Base-by-base conservation (phyloP, 345 rosid species). In the Odontarrhena argentea region DNA sequence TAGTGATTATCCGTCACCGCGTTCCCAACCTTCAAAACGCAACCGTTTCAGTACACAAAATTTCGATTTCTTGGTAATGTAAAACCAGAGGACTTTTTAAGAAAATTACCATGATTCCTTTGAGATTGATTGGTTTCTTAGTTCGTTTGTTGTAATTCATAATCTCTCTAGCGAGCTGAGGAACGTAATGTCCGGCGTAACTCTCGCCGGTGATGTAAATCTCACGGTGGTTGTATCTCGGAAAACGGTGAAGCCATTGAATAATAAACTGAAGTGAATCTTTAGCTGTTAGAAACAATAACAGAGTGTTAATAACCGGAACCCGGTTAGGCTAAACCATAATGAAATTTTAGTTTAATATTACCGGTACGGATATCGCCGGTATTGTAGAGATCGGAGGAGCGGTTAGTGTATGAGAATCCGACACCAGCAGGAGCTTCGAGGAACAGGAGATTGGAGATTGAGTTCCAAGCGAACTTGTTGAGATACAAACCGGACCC, bases 151-250 rank as follows among this genome's bases (percentile, higher is more conserved):
- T 91, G 70, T 89, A 68, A 14, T 68, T 41, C 87, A 89, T 69
- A 46, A 91, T 91, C 65, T 86, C 86, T 63, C 80, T 78, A 25
- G 96, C 96, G 24, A 91, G 80, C 80, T 91, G 97, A 63, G 97
- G 99, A 7, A 95, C 99, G 71, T 95, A 95, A 75, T 95, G 99
- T n/a, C 99, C 99, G 1, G 97, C 97, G 65, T 91, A 95, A 76
- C 99, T 95, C 76, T 95, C 97, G n/a, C 99, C 97, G 0, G 92
- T 77, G 8, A 95, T 58, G 70, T 81, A 91, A 10, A 95, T 58
- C 56, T 95, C 89, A 7, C 96, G 84, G 54, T 69, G 41, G 77
- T 80, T 85, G 82, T 91, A 95, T 22, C 91, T 81, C 0, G 99
- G 98, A 60, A 91, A 91, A 3, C 98, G 80, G 1, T 81, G 76